Conservation (phyloP, 2,329 filamentous ascomycete species). For the Phoma herbarum region DNA sequence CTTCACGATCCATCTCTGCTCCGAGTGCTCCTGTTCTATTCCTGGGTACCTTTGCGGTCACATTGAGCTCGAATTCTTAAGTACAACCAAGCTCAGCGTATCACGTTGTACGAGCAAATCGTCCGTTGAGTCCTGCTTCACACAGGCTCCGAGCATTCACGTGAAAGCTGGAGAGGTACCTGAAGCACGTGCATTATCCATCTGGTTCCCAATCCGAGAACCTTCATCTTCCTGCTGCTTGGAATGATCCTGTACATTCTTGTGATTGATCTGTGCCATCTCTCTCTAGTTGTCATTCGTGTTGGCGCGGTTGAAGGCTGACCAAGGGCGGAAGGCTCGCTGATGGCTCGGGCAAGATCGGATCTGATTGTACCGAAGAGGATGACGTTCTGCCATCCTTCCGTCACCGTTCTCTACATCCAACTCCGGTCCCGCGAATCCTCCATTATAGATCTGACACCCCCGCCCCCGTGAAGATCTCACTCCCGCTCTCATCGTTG, state of each 20-base stretch:
- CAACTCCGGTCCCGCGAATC: slow-evolving; percentile 12
- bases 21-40: not conserved
- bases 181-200: not conserved
- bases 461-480: not conserved
- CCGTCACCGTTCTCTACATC: slow-evolving; percentile 10
- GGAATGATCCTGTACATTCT: not conserved
- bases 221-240: not conserved
- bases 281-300: not conserved
- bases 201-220: not conserved
- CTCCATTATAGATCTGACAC: not conserved
- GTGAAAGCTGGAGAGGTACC: not conserved
- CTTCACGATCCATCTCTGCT: not conserved
- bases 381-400: slow-evolving; percentile 11
- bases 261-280: not conserved
- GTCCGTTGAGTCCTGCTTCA: not conserved
- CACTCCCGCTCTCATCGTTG: not conserved
- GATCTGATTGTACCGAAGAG: slow-evolving; percentile 19
- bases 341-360: slow-evolving; percentile 16
- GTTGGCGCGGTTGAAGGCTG: not conserved
- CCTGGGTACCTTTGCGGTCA: too few relatives aligned
- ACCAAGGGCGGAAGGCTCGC: not conserved
- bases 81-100: not conserved
- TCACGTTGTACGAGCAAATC: not conserved
- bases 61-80: not conserved
- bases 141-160: not conserved